Evolutionary conservation across 202 grass and related monocot species (phyloP).

Genomic region (Elaeis oleifera): DNA sequence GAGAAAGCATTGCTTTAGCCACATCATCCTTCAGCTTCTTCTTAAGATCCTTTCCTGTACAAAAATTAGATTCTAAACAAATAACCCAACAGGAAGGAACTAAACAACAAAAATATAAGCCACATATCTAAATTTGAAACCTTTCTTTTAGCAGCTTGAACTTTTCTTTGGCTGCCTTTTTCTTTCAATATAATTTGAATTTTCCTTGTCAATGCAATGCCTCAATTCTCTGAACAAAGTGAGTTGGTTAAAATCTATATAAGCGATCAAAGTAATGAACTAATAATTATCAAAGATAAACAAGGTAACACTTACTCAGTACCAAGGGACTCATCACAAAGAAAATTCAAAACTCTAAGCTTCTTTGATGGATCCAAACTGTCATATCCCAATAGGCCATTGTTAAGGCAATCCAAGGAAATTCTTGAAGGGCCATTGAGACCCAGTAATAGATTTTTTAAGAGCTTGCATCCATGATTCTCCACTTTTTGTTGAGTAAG

Average conservation of each 20-base stretch:
- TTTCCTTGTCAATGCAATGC: conserved; percentile 32
- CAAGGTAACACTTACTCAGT: conserved; percentile 43
- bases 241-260: conserved; percentile 1
- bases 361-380: conserved; percentile 48
- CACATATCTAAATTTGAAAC: conserved; percentile 1
- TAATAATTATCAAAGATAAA: conserved; percentile 17
- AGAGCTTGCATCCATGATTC: conserved; percentile 51
- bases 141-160: conserved; percentile 28
- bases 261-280: conserved; percentile 8
- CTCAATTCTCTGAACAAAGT: conserved; percentile 21
- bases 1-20: conserved; percentile 29
- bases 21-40: conserved; percentile 51
- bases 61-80: conserved; percentile 21
- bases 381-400: conserved; percentile 52
- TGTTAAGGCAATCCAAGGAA: conserved; percentile 33
- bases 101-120: background rate
- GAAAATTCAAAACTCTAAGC: conserved; percentile 62
- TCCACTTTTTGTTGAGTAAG: conserved; percentile 41
- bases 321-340: conserved; percentile 64
- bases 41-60: conserved; percentile 70
- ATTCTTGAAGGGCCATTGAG: conserved; percentile 28
- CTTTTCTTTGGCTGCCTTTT: conserved; percentile 27
- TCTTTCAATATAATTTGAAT: conserved; percentile 25
- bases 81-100: conserved; percentile 8
- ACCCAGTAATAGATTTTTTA: conserved; percentile 44